Percentiles rank a stretch among this genome's conserved stretches.
Evolutionary conservation across 2,329 filamentous ascomycete genomes (phyloP).

Genomic region (Ceratocystis ficicola): DNA sequence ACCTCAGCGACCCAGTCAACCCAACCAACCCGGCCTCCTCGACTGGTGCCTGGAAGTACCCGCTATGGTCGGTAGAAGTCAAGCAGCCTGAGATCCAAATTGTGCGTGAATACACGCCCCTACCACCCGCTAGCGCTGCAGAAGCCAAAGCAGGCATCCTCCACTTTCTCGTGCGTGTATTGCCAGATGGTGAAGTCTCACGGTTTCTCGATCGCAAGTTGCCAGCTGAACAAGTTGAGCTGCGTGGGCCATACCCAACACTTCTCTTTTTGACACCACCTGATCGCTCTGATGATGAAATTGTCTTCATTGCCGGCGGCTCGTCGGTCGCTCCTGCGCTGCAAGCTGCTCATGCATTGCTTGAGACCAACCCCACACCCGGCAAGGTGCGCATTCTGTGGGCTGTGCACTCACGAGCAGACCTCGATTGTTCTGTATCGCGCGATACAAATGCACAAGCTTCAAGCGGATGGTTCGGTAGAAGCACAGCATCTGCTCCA

Average conservation of each 20-base stretch:
- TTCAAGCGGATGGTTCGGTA: slow-evolving; percentile 23
- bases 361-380: slow-evolving; percentile 29
- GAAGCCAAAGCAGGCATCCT: slow-evolving; percentile 36
- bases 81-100: slow-evolving; percentile 94
- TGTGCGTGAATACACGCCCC: slow-evolving; percentile 76
- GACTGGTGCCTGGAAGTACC: slow-evolving; percentile 33
- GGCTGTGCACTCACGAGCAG: slow-evolving; percentile 54
- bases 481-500: slow-evolving; percentile 16
- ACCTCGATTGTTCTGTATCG: slow-evolving; percentile 32
- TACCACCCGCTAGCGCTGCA: slow-evolving; percentile 43
- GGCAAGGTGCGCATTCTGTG: slow-evolving; percentile 59
- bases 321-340: slow-evolving; percentile 86
- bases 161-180: slow-evolving; percentile 64
- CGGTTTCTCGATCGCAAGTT: slow-evolving; percentile 59
- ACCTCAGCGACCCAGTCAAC: slow-evolving; percentile 13
- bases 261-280: slow-evolving; percentile 38
- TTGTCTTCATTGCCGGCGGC: slow-evolving; percentile 82
- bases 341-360: slow-evolving; percentile 58
- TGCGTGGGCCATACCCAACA: slow-evolving; percentile 68
- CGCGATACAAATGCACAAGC: not conserved
- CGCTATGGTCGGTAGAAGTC: slow-evolving; percentile 79
- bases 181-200: slow-evolving; percentile 74
- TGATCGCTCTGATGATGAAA: slow-evolving; percentile 28
- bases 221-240: slow-evolving; percentile 52
- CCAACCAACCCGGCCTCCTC: slow-evolving; percentile 21